Conservation (phyloP, 352 stramenopile genomes). For the Plasmopara viticola region DNA sequence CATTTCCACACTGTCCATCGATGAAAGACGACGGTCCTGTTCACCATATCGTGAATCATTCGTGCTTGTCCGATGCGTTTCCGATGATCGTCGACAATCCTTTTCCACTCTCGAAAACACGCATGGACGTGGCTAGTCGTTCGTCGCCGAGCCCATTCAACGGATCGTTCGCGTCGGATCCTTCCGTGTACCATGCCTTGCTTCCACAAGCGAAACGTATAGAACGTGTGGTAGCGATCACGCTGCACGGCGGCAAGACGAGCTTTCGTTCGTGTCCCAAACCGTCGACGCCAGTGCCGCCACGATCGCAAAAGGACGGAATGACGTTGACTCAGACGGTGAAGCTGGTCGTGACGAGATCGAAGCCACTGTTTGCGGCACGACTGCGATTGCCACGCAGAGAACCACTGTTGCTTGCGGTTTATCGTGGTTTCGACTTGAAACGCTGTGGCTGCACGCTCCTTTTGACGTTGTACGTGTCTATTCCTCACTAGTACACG, state of each 20-base stretch:
- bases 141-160: slow-evolving; percentile 10
- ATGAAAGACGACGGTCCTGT: not conserved
- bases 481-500: slow-evolving; percentile 8
- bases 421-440: not conserved
- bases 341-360: slow-evolving; percentile 10
- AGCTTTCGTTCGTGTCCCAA: slow-evolving; percentile 6
- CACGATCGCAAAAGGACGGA: slow-evolving; percentile 7
- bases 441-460: slow-evolving; percentile 1
- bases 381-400: slow-evolving; percentile 5
- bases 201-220: slow-evolving; percentile 21
- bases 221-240: slow-evolving; percentile 3
- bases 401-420: slow-evolving; percentile 1
- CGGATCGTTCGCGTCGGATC: slow-evolving; percentile 1
- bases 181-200: slow-evolving; percentile 3
- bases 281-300: slow-evolving; percentile 16
- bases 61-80: slow-evolving; percentile 2
- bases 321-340: not conserved
- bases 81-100: too few relatives aligned
- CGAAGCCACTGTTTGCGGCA: not conserved
- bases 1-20: slow-evolving; percentile 21
- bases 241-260: slow-evolving; percentile 14
- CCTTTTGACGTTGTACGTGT: slow-evolving; percentile 8
- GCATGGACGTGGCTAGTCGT: slow-evolving; percentile 3
- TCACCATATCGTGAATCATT: not conserved
- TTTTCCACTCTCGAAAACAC: slow-evolving; percentile 22